Conservation (phyloP, 106 monocot genomes). For the Chionographis japonica region DNA sequence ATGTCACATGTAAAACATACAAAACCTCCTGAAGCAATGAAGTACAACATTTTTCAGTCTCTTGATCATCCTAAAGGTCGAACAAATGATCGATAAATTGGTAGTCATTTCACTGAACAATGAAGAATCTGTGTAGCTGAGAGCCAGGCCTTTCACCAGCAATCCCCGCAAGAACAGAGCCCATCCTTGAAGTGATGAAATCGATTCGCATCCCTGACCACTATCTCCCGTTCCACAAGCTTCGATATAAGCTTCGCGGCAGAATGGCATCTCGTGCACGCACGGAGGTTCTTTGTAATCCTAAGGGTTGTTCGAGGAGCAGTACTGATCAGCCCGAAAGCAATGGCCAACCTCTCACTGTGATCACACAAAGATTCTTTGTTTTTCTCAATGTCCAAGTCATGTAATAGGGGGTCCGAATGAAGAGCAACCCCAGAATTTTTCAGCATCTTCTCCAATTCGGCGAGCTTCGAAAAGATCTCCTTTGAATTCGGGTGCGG, state of each 20-base stretch:
- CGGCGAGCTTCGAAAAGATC: slow-evolving; percentile 26
- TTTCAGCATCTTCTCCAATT: slow-evolving; percentile 45
- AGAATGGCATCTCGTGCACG: slow-evolving; percentile 29
- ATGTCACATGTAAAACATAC: too few species aligned
- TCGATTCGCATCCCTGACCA: slow-evolving; percentile 25
- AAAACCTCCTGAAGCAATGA: too few species aligned
- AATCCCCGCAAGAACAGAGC: slow-evolving; percentile 22
- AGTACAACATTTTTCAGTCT: too few species aligned
- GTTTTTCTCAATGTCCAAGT: slow-evolving; percentile 8
- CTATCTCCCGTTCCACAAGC: slow-evolving; percentile 22
- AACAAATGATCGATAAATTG: too few species aligned
- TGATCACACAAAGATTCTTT: slow-evolving; percentile 25
- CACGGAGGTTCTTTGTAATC: slow-evolving; percentile 21
- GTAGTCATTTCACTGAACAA: too few species aligned
- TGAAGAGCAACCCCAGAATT: slow-evolving; percentile 37
- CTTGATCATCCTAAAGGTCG: too few species aligned
- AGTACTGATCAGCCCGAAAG: slow-evolving; percentile 28
- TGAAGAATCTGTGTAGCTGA: too few species aligned
- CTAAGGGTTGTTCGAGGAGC: slow-evolving; percentile 15
- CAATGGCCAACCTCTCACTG: slow-evolving; percentile 32
- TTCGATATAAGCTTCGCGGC: slow-evolving; percentile 27
- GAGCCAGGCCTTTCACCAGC: slow-evolving; percentile 14
- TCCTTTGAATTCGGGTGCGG: slow-evolving; percentile 37
- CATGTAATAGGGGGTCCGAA: slow-evolving; percentile 10
- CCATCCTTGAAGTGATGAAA: slow-evolving; percentile 29